Percentiles rank a stretch among this genome's conserved stretches.
Conservation (phyloP, 2,329 filamentous ascomycete genomes). For the Acarospora socialis region DNA sequence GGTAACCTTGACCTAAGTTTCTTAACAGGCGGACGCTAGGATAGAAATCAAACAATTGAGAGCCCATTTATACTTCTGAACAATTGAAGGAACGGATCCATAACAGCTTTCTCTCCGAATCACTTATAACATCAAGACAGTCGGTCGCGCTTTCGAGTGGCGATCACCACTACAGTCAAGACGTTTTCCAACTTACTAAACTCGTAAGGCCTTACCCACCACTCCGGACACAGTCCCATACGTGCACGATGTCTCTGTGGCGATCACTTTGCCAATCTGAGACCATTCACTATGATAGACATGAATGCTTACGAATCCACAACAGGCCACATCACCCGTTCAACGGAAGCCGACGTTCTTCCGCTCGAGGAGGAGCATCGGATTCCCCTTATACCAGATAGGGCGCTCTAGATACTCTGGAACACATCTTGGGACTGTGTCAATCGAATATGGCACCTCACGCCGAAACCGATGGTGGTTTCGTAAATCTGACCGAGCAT, state of each 20-base stretch:
- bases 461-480: slow-evolving; percentile 50
- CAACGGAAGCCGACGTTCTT: slow-evolving; percentile 89
- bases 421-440: no score
- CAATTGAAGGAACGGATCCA: no score
- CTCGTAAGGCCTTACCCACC: slow-evolving; percentile 51
- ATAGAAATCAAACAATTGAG: no score
- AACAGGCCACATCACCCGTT: slow-evolving; percentile 86
- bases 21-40: no score
- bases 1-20: no score
- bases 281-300: no score
- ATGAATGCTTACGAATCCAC: no score
- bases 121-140: slow-evolving; percentile 19
- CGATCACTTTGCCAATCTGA: no score
- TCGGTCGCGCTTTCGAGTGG: slow-evolving; percentile 43
- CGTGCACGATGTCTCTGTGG: no score
- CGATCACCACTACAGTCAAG: slow-evolving; percentile 60
- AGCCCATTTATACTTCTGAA: no score
- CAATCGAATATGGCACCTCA: slow-evolving; percentile 72
- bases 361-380: slow-evolving; percentile 69
- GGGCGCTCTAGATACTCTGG: slow-evolving; percentile 16
- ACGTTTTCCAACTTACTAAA: slow-evolving; percentile 98
- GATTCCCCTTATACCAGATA: slow-evolving; percentile 38
- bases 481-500: slow-evolving; percentile 38
- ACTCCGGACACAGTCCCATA: slow-evolving; percentile 6
- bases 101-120: no score